A percentile compares a stretch with the other conserved stretches of the same genome.
phyloP scores from a whole-genome alignment of 805 yeast species.

The Gaillardinia entomophila region DNA sequence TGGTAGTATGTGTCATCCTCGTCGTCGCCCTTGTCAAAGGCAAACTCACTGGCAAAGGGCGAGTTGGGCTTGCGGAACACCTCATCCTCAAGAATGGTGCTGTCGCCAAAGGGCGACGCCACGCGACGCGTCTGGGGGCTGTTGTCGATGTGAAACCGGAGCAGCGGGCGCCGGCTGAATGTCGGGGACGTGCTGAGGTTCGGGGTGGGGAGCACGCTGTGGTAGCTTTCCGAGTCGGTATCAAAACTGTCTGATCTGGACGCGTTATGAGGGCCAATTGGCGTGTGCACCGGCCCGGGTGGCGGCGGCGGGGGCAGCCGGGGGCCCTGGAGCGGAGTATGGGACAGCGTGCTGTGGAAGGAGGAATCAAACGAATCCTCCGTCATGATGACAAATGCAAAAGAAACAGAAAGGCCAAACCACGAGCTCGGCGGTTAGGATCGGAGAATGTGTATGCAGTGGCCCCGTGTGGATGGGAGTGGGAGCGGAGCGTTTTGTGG shows the following conservation, averaged over 20 bases:
- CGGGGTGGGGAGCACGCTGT: slow-evolving; percentile 21
- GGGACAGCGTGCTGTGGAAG: not conserved
- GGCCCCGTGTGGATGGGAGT: no score
- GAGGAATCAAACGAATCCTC: not conserved
- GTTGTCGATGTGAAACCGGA: slow-evolving; percentile 26
- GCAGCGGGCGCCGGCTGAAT: slow-evolving; percentile 15
- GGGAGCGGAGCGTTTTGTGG: no score
- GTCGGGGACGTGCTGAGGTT: slow-evolving; percentile 8
- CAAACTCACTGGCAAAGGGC: slow-evolving; percentile 16
- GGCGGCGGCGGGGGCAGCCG: not conserved
- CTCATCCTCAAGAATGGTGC: slow-evolving; percentile 19
- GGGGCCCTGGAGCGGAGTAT: not conserved
- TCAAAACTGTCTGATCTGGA: not conserved
- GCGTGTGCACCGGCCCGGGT: not conserved
- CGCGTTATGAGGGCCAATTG: not conserved
- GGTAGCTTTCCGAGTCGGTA: slow-evolving; percentile 7
- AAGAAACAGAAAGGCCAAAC: not conserved
- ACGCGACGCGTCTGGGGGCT: slow-evolving; percentile 2
- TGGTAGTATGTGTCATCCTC: slow-evolving; percentile 8
- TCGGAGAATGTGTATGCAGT: no score
- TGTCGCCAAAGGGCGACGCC: slow-evolving; percentile 27
- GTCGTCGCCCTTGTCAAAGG: slow-evolving; percentile 9
- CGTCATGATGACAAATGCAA: not conserved
- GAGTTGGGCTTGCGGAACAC: slow-evolving; percentile 19
- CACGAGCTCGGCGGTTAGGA: no score